phyloP scores from a whole-genome alignment of 352 stramenopile genomes.

The Phytophthora boehmeriae region DNA sequence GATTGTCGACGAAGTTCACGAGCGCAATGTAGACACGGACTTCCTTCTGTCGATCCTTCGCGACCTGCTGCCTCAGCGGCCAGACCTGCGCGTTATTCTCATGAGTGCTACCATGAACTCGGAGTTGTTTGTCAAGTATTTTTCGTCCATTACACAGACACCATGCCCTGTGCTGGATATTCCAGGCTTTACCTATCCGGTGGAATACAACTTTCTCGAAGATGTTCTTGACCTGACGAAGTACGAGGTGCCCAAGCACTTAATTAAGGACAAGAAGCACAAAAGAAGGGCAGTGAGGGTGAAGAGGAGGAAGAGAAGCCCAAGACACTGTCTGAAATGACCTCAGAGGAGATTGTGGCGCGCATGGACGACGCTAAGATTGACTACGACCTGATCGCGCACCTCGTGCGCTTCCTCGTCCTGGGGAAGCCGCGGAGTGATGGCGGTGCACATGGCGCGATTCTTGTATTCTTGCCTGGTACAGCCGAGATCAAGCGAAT shows the following conservation, averaged over 20 bases:
- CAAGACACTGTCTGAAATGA: conserved; percentile 39
- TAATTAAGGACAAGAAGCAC: conserved; percentile 59
- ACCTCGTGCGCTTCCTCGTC: conserved; percentile 82
- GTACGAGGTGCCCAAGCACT: conserved; percentile 68
- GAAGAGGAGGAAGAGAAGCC: conserved; percentile 24
- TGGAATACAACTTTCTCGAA: conserved; percentile 81
- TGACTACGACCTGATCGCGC: conserved; percentile 94
- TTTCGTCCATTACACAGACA: conserved; percentile 53
- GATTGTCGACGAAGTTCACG: conserved; percentile 99
- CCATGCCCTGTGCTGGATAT: conserved; percentile 84
- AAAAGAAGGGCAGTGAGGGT: conserved; percentile 48
- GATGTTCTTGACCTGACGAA: conserved; percentile 65
- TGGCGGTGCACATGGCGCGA: conserved; percentile 48
- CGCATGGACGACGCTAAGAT: conserved; percentile 91
- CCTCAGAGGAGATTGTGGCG: conserved; percentile 55
- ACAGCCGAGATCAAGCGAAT: conserved; percentile 85
- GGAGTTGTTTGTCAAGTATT: conserved; percentile 88
- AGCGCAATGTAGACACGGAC: conserved; percentile 97
- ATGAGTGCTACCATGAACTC: conserved; percentile 98
- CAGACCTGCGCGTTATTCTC: conserved; percentile 91
- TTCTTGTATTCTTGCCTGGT: conserved; percentile 85
- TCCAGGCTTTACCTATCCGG: conserved; percentile 85
- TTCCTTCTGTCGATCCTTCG: conserved; percentile 95
- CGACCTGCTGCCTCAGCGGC: conserved; percentile 72
- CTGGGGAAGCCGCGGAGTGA: conserved; percentile 22